A percentile compares a stretch with the other conserved stretches of the same genome.
Conservation (phyloP, 768 basidiomycete species). For the Phaeotremella fagi region DNA sequence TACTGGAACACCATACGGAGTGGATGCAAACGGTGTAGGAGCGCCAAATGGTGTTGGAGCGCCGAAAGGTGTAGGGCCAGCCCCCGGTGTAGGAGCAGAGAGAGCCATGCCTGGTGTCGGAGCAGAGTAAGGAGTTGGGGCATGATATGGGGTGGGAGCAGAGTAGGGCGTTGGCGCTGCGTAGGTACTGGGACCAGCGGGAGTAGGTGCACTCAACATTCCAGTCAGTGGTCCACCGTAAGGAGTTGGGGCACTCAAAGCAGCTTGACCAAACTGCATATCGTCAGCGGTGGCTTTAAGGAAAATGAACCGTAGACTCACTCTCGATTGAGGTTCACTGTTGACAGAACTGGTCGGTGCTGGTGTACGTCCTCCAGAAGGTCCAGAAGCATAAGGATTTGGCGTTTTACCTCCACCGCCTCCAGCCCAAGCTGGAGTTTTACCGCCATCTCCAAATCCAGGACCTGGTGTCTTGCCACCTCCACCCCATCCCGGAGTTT, state of each 20-base stretch:
- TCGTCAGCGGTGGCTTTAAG: neutral
- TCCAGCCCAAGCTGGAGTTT: slow-evolving; percentile 24
- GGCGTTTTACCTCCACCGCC: slow-evolving; percentile 22
- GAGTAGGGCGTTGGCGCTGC: slow-evolving; percentile 43
- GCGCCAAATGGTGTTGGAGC: slow-evolving; percentile 41
- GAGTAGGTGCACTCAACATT: slow-evolving; percentile 44
- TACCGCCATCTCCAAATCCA: slow-evolving; percentile 29
- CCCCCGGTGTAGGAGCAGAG: slow-evolving; percentile 49
- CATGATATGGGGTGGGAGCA: slow-evolving; percentile 37
- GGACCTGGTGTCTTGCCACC: slow-evolving; percentile 26
- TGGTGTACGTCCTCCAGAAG: slow-evolving; percentile 27
- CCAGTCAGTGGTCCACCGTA: slow-evolving; percentile 21
- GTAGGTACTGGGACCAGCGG: slow-evolving; percentile 51
- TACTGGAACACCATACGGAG: slow-evolving; percentile 27
- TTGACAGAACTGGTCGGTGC: slow-evolving; percentile 19
- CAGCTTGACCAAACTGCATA: slow-evolving; percentile 11
- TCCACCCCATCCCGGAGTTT: slow-evolving; percentile 11
- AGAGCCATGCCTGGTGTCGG: slow-evolving; percentile 50
- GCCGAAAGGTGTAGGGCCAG: slow-evolving; percentile 33
- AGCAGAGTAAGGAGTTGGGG: slow-evolving; percentile 44
- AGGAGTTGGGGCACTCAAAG: slow-evolving; percentile 19
- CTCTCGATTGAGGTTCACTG: slow-evolving; percentile 21
- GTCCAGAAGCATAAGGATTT: slow-evolving; percentile 17
- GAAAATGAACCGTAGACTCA: slow-evolving; percentile 22
- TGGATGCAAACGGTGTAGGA: slow-evolving; percentile 13